phyloP scores from a whole-genome alignment of 495 filamentous ascomycete species.

The Neurospora tetrasperma region DNA sequence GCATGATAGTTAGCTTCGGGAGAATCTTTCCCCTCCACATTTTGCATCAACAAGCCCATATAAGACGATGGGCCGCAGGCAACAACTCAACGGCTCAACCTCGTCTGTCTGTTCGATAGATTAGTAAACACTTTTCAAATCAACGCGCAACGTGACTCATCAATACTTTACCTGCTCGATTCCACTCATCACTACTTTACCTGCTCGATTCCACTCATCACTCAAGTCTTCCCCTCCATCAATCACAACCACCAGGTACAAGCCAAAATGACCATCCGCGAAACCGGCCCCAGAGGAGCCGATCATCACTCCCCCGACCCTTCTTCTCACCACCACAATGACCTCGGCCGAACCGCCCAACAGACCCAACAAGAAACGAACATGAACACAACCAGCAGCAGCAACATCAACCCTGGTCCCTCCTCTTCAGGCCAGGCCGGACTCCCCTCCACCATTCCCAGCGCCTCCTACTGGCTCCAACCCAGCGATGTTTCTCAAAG shows the following conservation, averaged over 20 bases:
- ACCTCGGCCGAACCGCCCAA: background rate
- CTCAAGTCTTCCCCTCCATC: background rate
- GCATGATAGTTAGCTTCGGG: background rate
- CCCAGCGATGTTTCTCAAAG: conserved; percentile 37
- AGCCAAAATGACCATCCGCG: background rate
- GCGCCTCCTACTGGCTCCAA: conserved; percentile 64
- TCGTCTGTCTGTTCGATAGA: background rate
- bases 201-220: background rate
- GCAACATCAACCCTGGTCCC: too few species aligned
- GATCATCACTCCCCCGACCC: background rate
- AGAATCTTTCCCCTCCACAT: background rate
- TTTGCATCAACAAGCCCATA: background rate
- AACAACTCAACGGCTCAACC: background rate
- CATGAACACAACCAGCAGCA: background rate
- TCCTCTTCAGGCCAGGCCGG: too few species aligned
- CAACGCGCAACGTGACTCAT: background rate
- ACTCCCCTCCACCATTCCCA: conserved; percentile 34
- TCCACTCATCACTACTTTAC: background rate
- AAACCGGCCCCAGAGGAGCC: background rate
- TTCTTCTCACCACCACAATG: background rate
- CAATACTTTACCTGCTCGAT: background rate
- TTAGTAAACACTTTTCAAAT: background rate
- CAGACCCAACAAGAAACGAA: background rate
- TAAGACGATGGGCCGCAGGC: background rate
- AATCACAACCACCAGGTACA: background rate